phyloP scores from a whole-genome alignment of 345 rosid genomes.

The Geranium brycei region DNA sequence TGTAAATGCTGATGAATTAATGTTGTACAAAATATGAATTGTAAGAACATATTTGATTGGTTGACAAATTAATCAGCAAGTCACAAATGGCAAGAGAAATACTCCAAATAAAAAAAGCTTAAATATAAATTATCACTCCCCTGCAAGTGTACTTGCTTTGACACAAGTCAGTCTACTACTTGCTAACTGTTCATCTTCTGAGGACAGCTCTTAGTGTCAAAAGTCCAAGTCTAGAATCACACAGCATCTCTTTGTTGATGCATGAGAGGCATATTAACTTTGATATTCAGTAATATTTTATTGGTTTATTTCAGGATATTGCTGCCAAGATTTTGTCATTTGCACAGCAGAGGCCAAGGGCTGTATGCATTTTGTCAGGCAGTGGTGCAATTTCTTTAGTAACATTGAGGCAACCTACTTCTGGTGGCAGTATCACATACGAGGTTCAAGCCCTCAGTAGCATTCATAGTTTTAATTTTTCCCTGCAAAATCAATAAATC shows the following conservation, averaged over 20 bases:
- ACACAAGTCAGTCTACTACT: too few species aligned
- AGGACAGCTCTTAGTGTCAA: background rate
- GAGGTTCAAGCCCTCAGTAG: slow-evolving; percentile 46
- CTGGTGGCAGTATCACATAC: slow-evolving; percentile 39
- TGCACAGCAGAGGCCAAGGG: slow-evolving; percentile 86
- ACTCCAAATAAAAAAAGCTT: too few species aligned
- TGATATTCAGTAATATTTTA: background rate
- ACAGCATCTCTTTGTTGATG: background rate
- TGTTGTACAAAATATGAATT: background rate
- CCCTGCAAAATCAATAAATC: too few species aligned
- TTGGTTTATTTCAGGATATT: slow-evolving; percentile 45
- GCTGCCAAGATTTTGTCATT: slow-evolving; percentile 68
- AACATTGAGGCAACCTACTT: slow-evolving; percentile 66
- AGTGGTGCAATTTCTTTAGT: slow-evolving; percentile 79
- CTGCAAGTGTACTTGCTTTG: too few species aligned
- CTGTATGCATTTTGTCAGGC: slow-evolving; percentile 84
- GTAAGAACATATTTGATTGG: too few species aligned
- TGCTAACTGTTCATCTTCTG: too few species aligned
- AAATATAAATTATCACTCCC: too few species aligned
- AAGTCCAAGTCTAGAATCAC: background rate
- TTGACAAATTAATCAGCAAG: too few species aligned
- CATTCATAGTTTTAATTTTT: background rate
- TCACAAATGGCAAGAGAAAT: too few species aligned
- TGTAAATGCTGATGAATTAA: background rate
- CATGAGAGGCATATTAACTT: background rate